Conservation (phyloP, 176 grass and related monocot genomes). For the Pontederia crassipes region DNA sequence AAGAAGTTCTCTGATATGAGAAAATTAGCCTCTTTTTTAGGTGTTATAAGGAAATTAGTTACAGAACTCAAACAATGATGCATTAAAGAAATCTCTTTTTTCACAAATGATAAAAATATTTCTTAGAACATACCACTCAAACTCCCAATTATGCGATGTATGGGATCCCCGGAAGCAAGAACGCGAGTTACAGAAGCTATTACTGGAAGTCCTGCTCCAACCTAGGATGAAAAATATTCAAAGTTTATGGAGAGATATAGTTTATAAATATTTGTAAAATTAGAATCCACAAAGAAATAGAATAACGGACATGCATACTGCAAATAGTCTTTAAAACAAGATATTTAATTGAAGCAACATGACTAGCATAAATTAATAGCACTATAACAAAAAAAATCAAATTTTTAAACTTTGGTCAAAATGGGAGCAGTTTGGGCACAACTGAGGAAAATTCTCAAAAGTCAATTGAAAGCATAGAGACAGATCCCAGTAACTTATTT, state of each 20-base stretch:
- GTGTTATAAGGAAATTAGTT: not conserved
- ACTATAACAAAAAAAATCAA: no score
- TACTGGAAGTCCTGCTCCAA: conserved; percentile 87
- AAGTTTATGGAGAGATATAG: not conserved
- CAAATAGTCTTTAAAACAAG: not conserved
- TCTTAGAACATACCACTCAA: conserved; percentile 53
- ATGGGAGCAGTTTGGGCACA: no score
- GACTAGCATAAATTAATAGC: not conserved
- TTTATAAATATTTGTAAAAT: not conserved
- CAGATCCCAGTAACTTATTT: no score
- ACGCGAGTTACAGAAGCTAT: conserved; percentile 77
- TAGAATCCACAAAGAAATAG: conserved; percentile 8
- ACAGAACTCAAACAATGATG: not conserved
- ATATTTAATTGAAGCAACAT: not conserved
- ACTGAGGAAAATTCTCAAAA: no score
- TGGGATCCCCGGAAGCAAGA: conserved; percentile 68
- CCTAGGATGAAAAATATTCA: conserved; percentile 37
- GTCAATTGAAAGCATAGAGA: no score
- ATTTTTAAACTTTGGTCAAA: no score
- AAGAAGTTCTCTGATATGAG: conserved; percentile 1
- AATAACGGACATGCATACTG: no score
- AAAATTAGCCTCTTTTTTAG: no score
- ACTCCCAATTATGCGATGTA: conserved; percentile 73
- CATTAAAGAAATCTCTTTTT: no score
- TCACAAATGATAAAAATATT: not conserved